Base-by-base conservation (phyloP, 352 stramenopile species). In the Pythium utonaiense region DNA sequence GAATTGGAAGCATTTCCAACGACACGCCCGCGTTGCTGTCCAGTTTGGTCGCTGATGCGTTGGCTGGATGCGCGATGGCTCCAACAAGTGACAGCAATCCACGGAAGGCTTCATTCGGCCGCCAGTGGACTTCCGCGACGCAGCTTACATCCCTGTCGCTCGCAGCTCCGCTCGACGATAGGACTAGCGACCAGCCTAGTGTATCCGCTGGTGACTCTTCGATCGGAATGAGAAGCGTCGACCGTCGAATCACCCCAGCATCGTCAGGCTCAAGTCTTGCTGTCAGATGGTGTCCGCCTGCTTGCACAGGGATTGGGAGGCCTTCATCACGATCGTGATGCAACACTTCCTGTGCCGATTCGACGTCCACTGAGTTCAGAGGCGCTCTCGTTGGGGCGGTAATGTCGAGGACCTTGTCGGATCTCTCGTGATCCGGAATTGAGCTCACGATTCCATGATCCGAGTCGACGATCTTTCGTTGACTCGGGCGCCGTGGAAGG, bases 141-240 rank as follows among this genome's bases (percentile, higher is more conserved):
- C 34, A 58, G 14, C 60, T 52, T 17, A 62, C 63, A n/a, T 60
- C 21, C 7, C 27, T 13, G 31, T 53, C 49, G 21, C 40, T 13
- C n/a, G 27, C 40, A 21, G 44, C 1, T 14, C 19, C 21, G 27
- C 41, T 16, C 13, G 27, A 38, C 13, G 50, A 30, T 3, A 73
- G 27, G 1, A 33, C 53, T 1, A 73, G 9, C 17, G 19, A 50
- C 82, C 86, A 95, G 1, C 78, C 83, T 22, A 67, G 57, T 31
- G 81, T 74, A 41, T 89, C 77, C 41, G 60, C 65, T 6, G 86
- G 86, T 12, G 73, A 78, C 64, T 94, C 86, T 73, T 94, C 84
- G 7, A 91, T 71, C 33, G 79, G 78, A 21, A 96, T 66, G 13
- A 92, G 55, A 57, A 95, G 65, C 8, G 64, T 86, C 38, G 71